Evolutionary conservation across 225 moss, liverwort and hornwort species (phyloP).

Genomic region (Ulota crispa): DNA sequence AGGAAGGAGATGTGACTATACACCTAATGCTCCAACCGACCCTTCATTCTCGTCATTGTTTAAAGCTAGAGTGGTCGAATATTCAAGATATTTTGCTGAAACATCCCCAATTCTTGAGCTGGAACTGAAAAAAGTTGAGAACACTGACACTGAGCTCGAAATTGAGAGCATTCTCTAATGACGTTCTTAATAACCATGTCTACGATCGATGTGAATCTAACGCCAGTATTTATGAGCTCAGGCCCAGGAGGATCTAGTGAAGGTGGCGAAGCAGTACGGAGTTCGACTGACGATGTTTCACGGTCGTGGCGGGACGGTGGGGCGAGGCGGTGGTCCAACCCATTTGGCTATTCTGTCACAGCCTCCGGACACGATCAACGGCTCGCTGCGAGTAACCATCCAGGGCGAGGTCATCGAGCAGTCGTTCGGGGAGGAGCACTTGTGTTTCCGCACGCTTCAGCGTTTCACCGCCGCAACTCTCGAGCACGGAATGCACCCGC

Average conservation of each 20-base stretch:
- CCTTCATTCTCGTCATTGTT: background rate
- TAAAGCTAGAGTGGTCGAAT: no score
- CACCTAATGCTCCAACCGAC: background rate
- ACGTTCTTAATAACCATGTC: background rate
- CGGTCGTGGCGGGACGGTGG: conserved; percentile 96
- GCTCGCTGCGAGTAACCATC: conserved; percentile 91
- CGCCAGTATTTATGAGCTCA: background rate
- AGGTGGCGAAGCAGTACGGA: conserved; percentile 81
- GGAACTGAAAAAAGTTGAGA: no score
- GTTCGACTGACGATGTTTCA: conserved; percentile 93
- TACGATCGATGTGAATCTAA: background rate
- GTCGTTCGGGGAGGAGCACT: conserved; percentile 92
- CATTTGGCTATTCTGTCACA: conserved; percentile 94
- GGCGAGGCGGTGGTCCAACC: conserved; percentile 91
- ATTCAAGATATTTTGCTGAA: background rate
- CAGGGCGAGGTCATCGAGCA: conserved; percentile 98
- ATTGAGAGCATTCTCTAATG: background rate
- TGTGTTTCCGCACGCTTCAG: conserved; percentile 89
- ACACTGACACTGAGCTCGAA: background rate
- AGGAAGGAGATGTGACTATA: no score
- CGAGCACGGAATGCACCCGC: conserved; percentile 94
- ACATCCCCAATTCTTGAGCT: background rate
- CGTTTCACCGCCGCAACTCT: conserved; percentile 93
- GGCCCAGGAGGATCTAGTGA: conserved; percentile 90
- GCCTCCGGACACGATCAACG: conserved; percentile 94